Base-by-base conservation (phyloP, 805 yeast species). In the Yarrowia divulgata region DNA sequence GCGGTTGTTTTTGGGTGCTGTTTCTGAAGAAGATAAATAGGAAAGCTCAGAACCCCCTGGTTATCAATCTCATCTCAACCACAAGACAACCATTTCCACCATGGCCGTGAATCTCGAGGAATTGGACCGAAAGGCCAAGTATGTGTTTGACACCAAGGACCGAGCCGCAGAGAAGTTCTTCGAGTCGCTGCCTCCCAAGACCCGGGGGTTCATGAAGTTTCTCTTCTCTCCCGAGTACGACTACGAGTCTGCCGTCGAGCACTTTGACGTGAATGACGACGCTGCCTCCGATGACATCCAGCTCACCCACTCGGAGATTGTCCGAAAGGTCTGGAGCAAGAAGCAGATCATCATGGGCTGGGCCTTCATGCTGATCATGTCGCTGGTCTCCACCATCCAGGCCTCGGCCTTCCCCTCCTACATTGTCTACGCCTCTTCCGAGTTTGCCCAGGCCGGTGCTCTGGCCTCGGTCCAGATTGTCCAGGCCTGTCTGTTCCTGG, bases 61-160 rank as follows among this genome's bases (percentile, higher is more conserved):
- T 46, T 48, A 48, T 48, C 52, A 48, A 48, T 48, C 35, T 48
- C 52, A 48, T 49, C 52, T 23, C 29, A 2, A 23, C 29, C 29
- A 23, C 29, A 2, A 23, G 29, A 23, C 29, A 23, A 48, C 35
- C 10, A 16, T 14, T 10, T 3, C 37, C 37, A 40, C 29, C 18
- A 39, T 23, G 29, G 42, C 12, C 16, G 29, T 40, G 68, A 50
- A 49, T 19, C 68, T 45, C 46, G 13, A 49, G 45, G 58, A 50
- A 19, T 48, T 52, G n/a, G 63, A 64, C 64, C 14, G 14, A 50
- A 64, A 35, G 46, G 57, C 63, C 63, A 48, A 64, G 39, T 64
- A 64, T 16, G 62, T 46, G 14, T 50, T 48, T 64, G 58, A 48
- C 64, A 64, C 57, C 63, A 64, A 64, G 45, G 68, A 52, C 64